Conservation (phyloP, 192 early-diverging fungal species). For the Dissophora ornata region DNA sequence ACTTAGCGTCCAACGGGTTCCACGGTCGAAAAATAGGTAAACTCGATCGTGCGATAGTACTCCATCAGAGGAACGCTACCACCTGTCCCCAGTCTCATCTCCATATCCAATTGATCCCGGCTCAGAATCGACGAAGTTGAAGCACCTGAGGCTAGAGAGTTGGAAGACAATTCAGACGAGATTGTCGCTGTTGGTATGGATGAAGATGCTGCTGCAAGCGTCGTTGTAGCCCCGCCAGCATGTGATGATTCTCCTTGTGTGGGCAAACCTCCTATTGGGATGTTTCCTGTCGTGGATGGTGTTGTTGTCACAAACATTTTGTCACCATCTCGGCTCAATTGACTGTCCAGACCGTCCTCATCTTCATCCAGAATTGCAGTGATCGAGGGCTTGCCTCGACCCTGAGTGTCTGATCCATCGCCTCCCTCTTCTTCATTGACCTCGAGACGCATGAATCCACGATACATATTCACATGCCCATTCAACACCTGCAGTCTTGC, state of each 20-base stretch:
- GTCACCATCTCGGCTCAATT: constrained; percentile 5
- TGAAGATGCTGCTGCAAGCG: neutral
- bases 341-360: neutral
- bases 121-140: constrained; percentile 4
- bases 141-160: neutral
- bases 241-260: no score
- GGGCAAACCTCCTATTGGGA: neutral
- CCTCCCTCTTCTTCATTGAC: constrained; percentile 43
- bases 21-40: constrained; percentile 41
- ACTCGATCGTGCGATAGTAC: constrained; percentile 49
- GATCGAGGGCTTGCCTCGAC: constrained; percentile 18
- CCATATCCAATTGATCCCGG: constrained; percentile 36
- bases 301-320: neutral
- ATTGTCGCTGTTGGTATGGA: neutral
- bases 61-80: constrained; percentile 47
- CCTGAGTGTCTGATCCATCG: neutral
- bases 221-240: neutral
- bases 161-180: constrained; percentile 1
- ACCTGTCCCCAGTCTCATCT: constrained; percentile 46
- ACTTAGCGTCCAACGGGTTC: constrained; percentile 49
- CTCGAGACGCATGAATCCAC: constrained; percentile 52
- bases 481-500: constrained; percentile 37
- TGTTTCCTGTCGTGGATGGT: neutral
- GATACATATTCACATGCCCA: constrained; percentile 47
- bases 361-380: constrained; percentile 30